Evolutionary conservation across 2,329 filamentous ascomycete species (phyloP).

Genomic region (Scytalidium sp.): DNA sequence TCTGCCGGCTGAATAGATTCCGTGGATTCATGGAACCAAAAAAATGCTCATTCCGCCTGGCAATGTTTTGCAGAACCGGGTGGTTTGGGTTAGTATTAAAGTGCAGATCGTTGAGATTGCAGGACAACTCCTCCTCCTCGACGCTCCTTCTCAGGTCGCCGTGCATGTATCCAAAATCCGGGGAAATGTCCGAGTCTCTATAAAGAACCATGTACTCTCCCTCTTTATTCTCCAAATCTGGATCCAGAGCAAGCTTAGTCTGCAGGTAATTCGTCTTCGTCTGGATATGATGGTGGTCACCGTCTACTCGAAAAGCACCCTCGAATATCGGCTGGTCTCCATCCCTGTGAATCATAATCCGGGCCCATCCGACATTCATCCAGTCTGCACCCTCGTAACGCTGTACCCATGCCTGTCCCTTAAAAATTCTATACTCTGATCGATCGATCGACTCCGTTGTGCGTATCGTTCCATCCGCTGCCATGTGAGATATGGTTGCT

Average conservation of each 20-base stretch:
- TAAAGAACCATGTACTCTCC: slow-evolving; percentile 87
- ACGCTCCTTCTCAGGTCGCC: slow-evolving; percentile 24
- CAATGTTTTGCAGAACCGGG: slow-evolving; percentile 53
- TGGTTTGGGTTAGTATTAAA: slow-evolving; percentile 79
- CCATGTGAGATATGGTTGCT: slow-evolving; percentile 71
- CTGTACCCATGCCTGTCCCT: slow-evolving; percentile 72
- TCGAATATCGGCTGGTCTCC: slow-evolving; percentile 80
- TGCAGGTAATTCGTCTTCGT: slow-evolving; percentile 69
- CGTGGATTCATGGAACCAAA: slow-evolving; percentile 61
- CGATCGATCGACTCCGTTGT: slow-evolving; percentile 69
- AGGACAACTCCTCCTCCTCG: slow-evolving; percentile 44
- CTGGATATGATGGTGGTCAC: slow-evolving; percentile 85
- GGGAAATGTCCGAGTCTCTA: slow-evolving; percentile 78
- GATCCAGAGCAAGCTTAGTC: slow-evolving; percentile 71
- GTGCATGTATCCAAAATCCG: slow-evolving; percentile 48
- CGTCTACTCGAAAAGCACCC: slow-evolving; percentile 78
- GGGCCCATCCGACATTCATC: slow-evolving; percentile 82
- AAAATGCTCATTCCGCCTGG: slow-evolving; percentile 45
- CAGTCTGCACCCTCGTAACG: slow-evolving; percentile 60
- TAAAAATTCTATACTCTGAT: slow-evolving; percentile 76
- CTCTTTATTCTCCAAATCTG: slow-evolving; percentile 45
- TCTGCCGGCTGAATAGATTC: slow-evolving; percentile 70
- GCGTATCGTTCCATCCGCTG: slow-evolving; percentile 65
- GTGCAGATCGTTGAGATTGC: slow-evolving; percentile 69
- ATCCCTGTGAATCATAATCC: slow-evolving; percentile 75